phyloP scores from a whole-genome alignment of 2,329 filamentous ascomycete genomes.

The Diaporthe sp. region DNA sequence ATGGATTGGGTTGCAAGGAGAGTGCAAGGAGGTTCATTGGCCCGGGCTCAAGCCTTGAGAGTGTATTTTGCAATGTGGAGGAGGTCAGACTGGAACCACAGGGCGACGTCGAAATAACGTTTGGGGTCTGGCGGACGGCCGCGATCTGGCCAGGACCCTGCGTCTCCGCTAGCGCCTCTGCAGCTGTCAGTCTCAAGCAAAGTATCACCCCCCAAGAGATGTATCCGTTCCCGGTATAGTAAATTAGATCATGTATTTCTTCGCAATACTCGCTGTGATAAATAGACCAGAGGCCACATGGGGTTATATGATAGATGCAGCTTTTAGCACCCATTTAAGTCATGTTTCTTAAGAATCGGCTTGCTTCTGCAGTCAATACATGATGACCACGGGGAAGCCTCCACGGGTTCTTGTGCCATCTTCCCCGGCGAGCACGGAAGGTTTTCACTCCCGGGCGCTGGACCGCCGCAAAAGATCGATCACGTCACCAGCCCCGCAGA shows the following conservation, averaged over 20 bases:
- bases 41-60: not conserved
- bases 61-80: not conserved
- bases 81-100: not conserved
- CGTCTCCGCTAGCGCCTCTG: not conserved
- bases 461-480: slow-evolving; percentile 16
- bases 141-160: not conserved
- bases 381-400: not conserved
- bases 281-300: not conserved
- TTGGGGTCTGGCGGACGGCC: not conserved
- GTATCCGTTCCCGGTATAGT: not conserved
- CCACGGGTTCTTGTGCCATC: not conserved
- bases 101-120: not conserved
- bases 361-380: not conserved
- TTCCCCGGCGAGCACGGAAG: not conserved
- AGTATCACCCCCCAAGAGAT: not conserved
- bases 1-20: slow-evolving; percentile 51
- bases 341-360: not conserved
- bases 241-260: not conserved
- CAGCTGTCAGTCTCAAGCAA: too few species aligned
- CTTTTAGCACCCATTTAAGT: not conserved
- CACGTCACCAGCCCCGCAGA: slow-evolving; percentile 32
- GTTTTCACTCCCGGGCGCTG: not conserved
- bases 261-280: not conserved
- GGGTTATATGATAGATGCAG: not conserved
- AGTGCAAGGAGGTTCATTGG: slow-evolving; percentile 43